Conservation (phyloP, 192 early-diverging fungal genomes). For the Lobosporangium transversale region DNA sequence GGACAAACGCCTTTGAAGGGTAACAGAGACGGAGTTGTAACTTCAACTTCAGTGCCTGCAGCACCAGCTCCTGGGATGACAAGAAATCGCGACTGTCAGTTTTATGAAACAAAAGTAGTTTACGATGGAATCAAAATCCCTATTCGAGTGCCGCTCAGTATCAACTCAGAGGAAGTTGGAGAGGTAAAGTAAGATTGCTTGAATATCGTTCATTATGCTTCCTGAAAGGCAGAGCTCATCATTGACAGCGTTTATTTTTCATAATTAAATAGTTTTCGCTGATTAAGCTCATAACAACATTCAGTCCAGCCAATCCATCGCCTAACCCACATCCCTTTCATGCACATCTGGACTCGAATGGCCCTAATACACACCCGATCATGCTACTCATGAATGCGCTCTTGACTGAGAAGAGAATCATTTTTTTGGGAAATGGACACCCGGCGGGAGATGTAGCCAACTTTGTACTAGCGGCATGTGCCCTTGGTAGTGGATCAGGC, state of each 20-base stretch:
- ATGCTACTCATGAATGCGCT: conserved; percentile 90
- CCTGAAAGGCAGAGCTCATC: no score
- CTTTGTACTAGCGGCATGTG: conserved; percentile 90
- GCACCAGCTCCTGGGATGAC: conserved; percentile 3
- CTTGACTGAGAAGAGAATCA: conserved; percentile 90
- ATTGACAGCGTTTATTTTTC: no score
- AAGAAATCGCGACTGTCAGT: conserved; percentile 86
- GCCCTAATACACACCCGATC: conserved; percentile 87
- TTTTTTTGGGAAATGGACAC: conserved; percentile 91
- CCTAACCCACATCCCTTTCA: conserved; percentile 71
- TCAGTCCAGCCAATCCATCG: conserved; percentile 62
- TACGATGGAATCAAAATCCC: conserved; percentile 88
- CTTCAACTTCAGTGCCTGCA: not conserved
- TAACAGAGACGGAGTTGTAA: not conserved
- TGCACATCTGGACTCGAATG: conserved; percentile 88
- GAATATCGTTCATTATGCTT: no score
- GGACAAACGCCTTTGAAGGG: conserved; percentile 24
- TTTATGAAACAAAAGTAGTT: conserved; percentile 86
- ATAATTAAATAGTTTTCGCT: conserved; percentile 88
- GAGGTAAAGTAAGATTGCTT: conserved; percentile 67
- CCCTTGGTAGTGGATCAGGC: conserved; percentile 91
- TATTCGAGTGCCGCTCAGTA: conserved; percentile 86
- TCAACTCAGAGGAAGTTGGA: conserved; percentile 91
- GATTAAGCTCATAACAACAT: conserved; percentile 83
- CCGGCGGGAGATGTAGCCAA: conserved; percentile 93